phyloP scores from a whole-genome alignment of 202 grass and related monocot genomes.

The Saccharum hybrid region DNA sequence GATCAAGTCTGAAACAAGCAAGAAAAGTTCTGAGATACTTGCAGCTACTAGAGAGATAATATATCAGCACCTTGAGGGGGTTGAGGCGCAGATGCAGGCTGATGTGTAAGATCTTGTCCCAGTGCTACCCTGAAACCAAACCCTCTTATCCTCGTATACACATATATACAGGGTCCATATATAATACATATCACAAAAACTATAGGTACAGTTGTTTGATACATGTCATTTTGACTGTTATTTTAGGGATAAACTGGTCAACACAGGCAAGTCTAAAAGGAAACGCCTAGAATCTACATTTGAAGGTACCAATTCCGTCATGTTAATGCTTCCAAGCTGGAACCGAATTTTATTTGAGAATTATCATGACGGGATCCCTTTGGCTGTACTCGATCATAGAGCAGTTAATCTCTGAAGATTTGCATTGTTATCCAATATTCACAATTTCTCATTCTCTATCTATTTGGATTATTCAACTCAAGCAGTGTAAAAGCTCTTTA shows the following conservation, averaged over 20 bases:
- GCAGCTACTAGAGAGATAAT: slow-evolving; percentile 69
- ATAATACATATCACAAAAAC: slow-evolving; percentile 26
- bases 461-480: slow-evolving; percentile 44
- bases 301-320: slow-evolving; percentile 64
- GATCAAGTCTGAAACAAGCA: slow-evolving; percentile 70
- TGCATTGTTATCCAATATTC: slow-evolving; percentile 19
- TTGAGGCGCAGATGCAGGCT: slow-evolving; percentile 76
- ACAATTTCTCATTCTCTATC: neutral
- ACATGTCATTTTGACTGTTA: slow-evolving; percentile 38
- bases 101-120: slow-evolving; percentile 74
- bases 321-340: slow-evolving; percentile 20
- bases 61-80: slow-evolving; percentile 63
- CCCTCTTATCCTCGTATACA: neutral
- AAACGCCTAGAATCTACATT: slow-evolving; percentile 87
- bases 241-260: slow-evolving; percentile 77
- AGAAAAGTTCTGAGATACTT: slow-evolving; percentile 81
- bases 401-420: neutral
- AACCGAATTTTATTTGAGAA: slow-evolving; percentile 29
- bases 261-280: slow-evolving; percentile 72
- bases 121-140: neutral
- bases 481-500: slow-evolving; percentile 24
- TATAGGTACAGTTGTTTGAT: slow-evolving; percentile 32
- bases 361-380: slow-evolving; percentile 20
- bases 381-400: slow-evolving; percentile 11
- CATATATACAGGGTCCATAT: slow-evolving; percentile 5